Conservation (phyloP, 2,329 filamentous ascomycete species). For the Colletotrichum salicis region DNA sequence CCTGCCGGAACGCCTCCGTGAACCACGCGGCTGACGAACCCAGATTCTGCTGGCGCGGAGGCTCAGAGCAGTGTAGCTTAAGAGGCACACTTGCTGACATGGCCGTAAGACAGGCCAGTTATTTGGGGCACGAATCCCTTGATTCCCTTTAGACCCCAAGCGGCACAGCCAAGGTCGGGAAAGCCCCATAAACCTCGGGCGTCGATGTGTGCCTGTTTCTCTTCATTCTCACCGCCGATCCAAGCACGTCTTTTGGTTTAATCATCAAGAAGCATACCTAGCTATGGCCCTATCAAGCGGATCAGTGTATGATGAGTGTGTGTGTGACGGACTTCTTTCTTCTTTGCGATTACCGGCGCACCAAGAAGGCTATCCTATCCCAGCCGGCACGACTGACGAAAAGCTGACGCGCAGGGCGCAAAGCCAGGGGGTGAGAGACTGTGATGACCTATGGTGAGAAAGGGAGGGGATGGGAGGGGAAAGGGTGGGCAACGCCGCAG, state of each 20-base stretch:
- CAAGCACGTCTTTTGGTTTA: background rate
- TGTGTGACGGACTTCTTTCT: no score
- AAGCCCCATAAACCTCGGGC: background rate
- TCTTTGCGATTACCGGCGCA: no score
- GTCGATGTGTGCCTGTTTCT: background rate
- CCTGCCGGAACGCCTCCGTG: background rate
- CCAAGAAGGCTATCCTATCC: no score
- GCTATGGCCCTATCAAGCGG: background rate
- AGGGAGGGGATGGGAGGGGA: no score
- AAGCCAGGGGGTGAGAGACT: no score
- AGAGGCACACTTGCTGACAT: background rate
- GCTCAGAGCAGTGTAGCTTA: slow-evolving; percentile 7
- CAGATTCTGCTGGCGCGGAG: background rate
- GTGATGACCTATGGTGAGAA: no score
- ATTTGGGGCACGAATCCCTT: background rate
- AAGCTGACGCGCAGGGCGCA: no score
- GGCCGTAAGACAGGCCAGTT: background rate
- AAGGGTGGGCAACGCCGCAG: no score
- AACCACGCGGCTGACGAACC: background rate
- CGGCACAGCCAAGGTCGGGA: background rate
- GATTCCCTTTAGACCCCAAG: background rate
- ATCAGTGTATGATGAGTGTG: no score
- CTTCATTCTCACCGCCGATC: slow-evolving; percentile 1
- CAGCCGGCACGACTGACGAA: no score
- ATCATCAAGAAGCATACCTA: no score